phyloP scores from a whole-genome alignment of 2,329 filamentous ascomycete genomes.

The Fusarium metavorans region DNA sequence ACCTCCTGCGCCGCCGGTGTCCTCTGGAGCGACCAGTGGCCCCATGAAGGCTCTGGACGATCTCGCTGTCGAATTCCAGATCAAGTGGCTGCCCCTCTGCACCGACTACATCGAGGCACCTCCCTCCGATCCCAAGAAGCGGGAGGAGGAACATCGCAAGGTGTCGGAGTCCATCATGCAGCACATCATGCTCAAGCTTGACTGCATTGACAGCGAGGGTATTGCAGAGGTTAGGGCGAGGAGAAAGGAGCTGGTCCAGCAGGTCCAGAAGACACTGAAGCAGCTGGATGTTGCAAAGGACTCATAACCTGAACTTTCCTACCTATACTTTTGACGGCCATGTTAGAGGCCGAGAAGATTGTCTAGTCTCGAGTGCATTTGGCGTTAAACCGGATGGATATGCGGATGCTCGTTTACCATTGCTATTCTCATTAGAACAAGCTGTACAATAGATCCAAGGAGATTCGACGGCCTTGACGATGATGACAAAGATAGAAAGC shows the following conservation, averaged over 20 bases:
- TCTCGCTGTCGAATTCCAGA: slow-evolving; percentile 74
- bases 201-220: slow-evolving; percentile 80
- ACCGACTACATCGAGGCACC: slow-evolving; percentile 71
- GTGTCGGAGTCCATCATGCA: slow-evolving; percentile 81
- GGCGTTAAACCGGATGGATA: slow-evolving; percentile 37
- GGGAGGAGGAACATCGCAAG: slow-evolving; percentile 79
- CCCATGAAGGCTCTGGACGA: slow-evolving; percentile 70
- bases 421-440: slow-evolving; percentile 42
- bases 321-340: slow-evolving; percentile 6
- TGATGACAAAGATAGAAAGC: slow-evolving; percentile 42
- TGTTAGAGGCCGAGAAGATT: slow-evolving; percentile 29
- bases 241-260: slow-evolving; percentile 79
- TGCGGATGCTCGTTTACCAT: slow-evolving; percentile 26
- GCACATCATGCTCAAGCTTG: slow-evolving; percentile 81
- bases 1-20: slow-evolving; percentile 33
- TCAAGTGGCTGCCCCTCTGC: slow-evolving; percentile 74
- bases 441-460: slow-evolving; percentile 46
- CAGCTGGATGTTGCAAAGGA: slow-evolving; percentile 67
- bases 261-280: slow-evolving; percentile 76
- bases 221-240: slow-evolving; percentile 72
- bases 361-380: slow-evolving; percentile 34
- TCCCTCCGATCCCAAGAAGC: slow-evolving; percentile 74
- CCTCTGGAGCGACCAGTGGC: slow-evolving; percentile 50
- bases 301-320: slow-evolving; percentile 19
- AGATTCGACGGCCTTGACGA: slow-evolving; percentile 34